Percentiles rank a stretch among this genome's conserved stretches.
phyloP scores from a whole-genome alignment of 768 basidiomycete genomes.

The Tulasnella sp. region DNA sequence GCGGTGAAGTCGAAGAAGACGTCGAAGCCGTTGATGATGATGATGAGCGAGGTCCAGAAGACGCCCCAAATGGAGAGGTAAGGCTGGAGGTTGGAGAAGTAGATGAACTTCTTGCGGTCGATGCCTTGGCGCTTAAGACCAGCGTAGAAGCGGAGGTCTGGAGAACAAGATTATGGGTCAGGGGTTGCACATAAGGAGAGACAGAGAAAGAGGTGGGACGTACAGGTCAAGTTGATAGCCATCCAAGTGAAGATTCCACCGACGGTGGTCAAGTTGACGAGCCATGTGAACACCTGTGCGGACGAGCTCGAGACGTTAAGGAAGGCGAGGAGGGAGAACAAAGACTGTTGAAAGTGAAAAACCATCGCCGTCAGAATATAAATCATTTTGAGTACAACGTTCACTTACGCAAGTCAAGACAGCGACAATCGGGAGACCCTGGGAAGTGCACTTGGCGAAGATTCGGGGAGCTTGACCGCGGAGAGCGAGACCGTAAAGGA shows the following conservation, averaged over 20 bases:
- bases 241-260: constrained; percentile 68
- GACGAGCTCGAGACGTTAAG: constrained; percentile 52
- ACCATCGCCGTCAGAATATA: not conserved
- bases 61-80: constrained; percentile 68
- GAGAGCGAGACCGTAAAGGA: constrained; percentile 42
- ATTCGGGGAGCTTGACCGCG: constrained; percentile 46
- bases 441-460: constrained; percentile 48
- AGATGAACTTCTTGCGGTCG: constrained; percentile 48
- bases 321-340: constrained; percentile 54
- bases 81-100: constrained; percentile 45
- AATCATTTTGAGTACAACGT: not conserved
- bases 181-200: not conserved
- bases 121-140: constrained; percentile 39
- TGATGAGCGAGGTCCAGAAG: constrained; percentile 56
- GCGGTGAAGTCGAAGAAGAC: constrained; percentile 65
- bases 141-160: constrained; percentile 57
- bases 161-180: constrained; percentile 41
- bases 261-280: constrained; percentile 46
- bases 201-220: not conserved
- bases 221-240: constrained; percentile 44
- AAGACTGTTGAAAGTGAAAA: constrained; percentile 34
- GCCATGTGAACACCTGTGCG: constrained; percentile 46
- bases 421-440: constrained; percentile 51
- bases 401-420: constrained; percentile 35
- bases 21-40: constrained; percentile 52